phyloP scores from a whole-genome alignment of 139 green algal genomes.

The Chlamydomonas schloesseri region DNA sequence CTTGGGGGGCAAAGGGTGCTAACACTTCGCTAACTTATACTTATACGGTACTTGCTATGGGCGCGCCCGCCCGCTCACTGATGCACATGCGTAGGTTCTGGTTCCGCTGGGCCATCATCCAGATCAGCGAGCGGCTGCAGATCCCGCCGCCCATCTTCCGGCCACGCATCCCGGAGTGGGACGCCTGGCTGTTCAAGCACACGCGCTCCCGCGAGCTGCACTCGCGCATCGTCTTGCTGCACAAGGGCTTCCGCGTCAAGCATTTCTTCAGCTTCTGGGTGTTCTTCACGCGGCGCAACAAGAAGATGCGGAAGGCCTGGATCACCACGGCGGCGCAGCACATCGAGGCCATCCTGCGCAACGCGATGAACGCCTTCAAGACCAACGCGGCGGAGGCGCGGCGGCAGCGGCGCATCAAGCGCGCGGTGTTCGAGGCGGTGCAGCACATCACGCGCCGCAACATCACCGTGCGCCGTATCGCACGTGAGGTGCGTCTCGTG shows the following conservation, averaged over 20 bases:
- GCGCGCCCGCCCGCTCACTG: too few species aligned
- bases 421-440: constrained; percentile 16
- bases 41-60: too few species aligned
- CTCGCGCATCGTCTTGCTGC: constrained; percentile 43
- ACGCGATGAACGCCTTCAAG: constrained; percentile 57
- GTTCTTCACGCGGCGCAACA: constrained; percentile 54
- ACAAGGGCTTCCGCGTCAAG: constrained; percentile 50
- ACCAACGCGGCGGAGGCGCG: constrained; percentile 53
- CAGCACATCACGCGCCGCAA: constrained; percentile 38
- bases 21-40: too few species aligned
- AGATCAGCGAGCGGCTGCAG: constrained; percentile 50
- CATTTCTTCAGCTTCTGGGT: constrained; percentile 60
- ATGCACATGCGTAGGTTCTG: constrained; percentile 63
- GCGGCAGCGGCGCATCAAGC: constrained; percentile 16
- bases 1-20: too few species aligned
- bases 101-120: constrained; percentile 55
- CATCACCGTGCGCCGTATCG: constrained; percentile 35
- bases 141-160: constrained; percentile 55
- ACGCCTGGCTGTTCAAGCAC: constrained; percentile 67
- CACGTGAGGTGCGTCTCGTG: constrained; percentile 16
- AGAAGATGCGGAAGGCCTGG: constrained; percentile 43
- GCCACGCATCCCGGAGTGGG: constrained; percentile 48
- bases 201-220: constrained; percentile 54
- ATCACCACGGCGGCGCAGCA: constrained; percentile 36
- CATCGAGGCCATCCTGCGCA: constrained; percentile 54